These are phyloP conservation scores for Exsudoporus floridanus DNA, from an alignment of 1,284 basidiomycete genomes.

Conservation along the genomic window DNA sequence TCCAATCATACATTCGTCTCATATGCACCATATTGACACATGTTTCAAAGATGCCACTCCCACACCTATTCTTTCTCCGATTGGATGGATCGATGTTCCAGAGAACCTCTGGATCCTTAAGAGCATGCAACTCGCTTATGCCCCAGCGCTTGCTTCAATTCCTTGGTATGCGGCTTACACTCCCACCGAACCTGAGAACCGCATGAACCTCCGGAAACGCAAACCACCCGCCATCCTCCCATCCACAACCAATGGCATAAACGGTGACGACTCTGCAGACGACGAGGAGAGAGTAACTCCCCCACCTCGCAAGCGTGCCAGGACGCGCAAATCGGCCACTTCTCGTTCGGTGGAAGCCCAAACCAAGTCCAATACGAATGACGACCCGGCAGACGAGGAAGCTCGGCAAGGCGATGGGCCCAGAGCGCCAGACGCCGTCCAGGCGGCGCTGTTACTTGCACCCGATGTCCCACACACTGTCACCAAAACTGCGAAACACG, in stretches of 20 bases:
- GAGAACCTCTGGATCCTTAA: slow-evolving; percentile 38
- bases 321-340: slow-evolving; percentile 25
- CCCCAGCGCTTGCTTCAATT: slow-evolving; percentile 20
- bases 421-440: background rate
- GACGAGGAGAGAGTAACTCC: slow-evolving; percentile 32
- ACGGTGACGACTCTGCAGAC: slow-evolving; percentile 32
- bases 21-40: slow-evolving; percentile 11
- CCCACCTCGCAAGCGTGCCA: slow-evolving; percentile 34
- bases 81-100: slow-evolving; percentile 34
- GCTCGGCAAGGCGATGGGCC: slow-evolving; percentile 4
- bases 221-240: slow-evolving; percentile 28
- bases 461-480: slow-evolving; percentile 12
- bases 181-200: slow-evolving; percentile 31
- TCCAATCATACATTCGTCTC: slow-evolving; percentile 1
- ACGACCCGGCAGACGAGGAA: slow-evolving; percentile 4
- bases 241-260: slow-evolving; percentile 12
- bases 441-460: slow-evolving; percentile 20
- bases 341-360: slow-evolving; percentile 10
- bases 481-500: slow-evolving; percentile 22
- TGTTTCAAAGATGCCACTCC: slow-evolving; percentile 26
- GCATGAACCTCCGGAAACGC: slow-evolving; percentile 35
- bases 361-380: slow-evolving; percentile 2
- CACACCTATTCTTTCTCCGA: slow-evolving; percentile 36
- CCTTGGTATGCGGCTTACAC: slow-evolving; percentile 35
- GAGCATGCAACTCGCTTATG: slow-evolving; percentile 33